A percentile compares a stretch with the other conserved stretches of the same genome.
Evolutionary conservation across 1,284 basidiomycete genomes (phyloP).

Genomic region (Trichosporon coremiiforme): DNA sequence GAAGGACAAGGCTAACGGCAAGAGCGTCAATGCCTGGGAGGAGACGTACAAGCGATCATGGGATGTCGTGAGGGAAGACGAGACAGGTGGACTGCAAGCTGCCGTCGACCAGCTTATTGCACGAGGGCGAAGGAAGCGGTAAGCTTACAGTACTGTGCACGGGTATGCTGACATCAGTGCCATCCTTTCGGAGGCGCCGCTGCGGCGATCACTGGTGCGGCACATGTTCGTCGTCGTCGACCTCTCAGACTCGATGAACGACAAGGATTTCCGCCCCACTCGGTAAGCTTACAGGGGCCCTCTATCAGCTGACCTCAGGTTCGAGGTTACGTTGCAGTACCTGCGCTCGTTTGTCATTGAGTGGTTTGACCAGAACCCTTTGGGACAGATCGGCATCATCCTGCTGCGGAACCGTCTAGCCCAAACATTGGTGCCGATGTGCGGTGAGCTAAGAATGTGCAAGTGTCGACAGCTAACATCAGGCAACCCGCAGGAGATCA

Average conservation of each 20-base stretch:
- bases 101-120: conserved; percentile 89
- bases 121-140: conserved; percentile 79
- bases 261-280: conserved; percentile 92
- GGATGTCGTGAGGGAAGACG: conserved; percentile 97
- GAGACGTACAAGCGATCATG: conserved; percentile 90
- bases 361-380: conserved; percentile 99
- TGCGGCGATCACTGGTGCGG: conserved; percentile 93
- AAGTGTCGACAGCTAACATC: conserved; percentile 12
- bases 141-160: conserved; percentile 33
- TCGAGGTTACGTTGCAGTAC: conserved; percentile 85
- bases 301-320: conserved; percentile 50
- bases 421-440: conserved; percentile 83
- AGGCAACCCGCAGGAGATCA: conserved; percentile 94
- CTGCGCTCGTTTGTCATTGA: conserved; percentile 87
- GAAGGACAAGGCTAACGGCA: conserved; percentile 31
- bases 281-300: conserved; percentile 55
- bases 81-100: conserved; percentile 82
- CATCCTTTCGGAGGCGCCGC: conserved; percentile 71
- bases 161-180: conserved; percentile 53
- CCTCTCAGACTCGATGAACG: conserved; percentile 86
- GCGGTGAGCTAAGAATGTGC: conserved; percentile 62
- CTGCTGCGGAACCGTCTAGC: conserved; percentile 86
- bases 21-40: conserved; percentile 81
- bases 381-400: conserved; percentile 94
- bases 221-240: conserved; percentile 90